Evolutionary conservation across 345 rosid species (phyloP).

Genomic region (Cardamine resedifolia): DNA sequence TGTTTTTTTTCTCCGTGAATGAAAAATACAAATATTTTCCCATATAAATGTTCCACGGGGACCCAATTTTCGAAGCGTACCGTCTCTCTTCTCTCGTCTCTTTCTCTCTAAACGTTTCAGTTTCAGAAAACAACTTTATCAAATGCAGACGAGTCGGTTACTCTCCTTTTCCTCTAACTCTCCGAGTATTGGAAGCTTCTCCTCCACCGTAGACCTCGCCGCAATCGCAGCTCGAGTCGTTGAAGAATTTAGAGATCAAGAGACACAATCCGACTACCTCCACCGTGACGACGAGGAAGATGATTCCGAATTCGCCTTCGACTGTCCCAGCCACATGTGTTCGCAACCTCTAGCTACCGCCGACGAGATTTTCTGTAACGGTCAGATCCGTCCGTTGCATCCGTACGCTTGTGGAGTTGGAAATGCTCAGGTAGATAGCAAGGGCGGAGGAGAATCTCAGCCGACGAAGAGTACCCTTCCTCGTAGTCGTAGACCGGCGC

Average conservation of each 20-base stretch:
- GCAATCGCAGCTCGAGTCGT: conserved; percentile 53
- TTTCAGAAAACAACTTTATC: conserved; percentile 8
- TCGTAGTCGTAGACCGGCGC: conserved; percentile 43
- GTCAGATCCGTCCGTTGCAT: conserved; percentile 60
- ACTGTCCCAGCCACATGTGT: conserved; percentile 32
- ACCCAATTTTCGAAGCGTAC: conserved; percentile 25
- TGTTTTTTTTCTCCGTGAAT: neutral
- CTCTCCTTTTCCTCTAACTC: conserved; percentile 47
- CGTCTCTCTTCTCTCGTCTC: conserved; percentile 11
- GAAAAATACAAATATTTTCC: neutral
- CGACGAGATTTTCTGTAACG: conserved; percentile 65
- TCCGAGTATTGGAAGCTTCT: conserved; percentile 42
- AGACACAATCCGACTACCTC: conserved; percentile 17
- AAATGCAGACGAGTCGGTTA: conserved; percentile 48
- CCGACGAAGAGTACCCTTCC: conserved; percentile 19
- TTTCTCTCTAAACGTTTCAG: conserved; percentile 13
- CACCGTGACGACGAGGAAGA: conserved; percentile 19
- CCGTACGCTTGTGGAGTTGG: conserved; percentile 38
- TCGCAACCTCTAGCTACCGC: conserved; percentile 48
- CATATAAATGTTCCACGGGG: conserved; percentile 17
- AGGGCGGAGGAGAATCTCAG: conserved; percentile 26
- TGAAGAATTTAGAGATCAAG: conserved; percentile 42
- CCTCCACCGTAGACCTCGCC: conserved; percentile 46
- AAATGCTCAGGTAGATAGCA: neutral
- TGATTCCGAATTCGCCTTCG: conserved; percentile 54